Conservation (phyloP, 805 yeast genomes). For the Blastobotrys mokoenaii region DNA sequence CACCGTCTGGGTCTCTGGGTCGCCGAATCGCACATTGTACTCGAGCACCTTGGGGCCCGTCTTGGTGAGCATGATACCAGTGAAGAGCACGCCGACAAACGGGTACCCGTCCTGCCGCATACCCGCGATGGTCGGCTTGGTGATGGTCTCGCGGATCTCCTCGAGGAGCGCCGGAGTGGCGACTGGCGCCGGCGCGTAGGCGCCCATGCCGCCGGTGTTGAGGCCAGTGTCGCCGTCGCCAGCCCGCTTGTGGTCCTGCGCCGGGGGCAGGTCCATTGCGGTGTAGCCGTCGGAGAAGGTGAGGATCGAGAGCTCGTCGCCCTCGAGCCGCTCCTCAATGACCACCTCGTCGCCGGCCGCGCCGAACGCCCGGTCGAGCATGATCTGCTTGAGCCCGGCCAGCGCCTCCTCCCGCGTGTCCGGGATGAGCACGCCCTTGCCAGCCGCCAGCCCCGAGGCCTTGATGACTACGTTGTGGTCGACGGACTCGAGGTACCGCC, state of each 20-base stretch:
- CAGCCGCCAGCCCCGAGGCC: constrained; percentile 98
- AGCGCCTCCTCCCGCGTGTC: constrained; percentile 74
- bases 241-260: constrained; percentile 95
- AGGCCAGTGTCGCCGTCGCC: constrained; percentile 91
- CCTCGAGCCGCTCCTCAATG: constrained; percentile 91
- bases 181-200: constrained; percentile 96
- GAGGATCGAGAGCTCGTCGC: constrained; percentile 90
- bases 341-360: constrained; percentile 92
- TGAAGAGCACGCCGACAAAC: constrained; percentile 90
- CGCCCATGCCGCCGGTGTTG: constrained; percentile 99
- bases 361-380: constrained; percentile 87
- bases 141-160: constrained; percentile 63
- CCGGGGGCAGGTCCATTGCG: constrained; percentile 84
- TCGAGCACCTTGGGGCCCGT: constrained; percentile 91
- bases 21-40: constrained; percentile 97
- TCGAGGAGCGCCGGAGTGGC: constrained; percentile 70
- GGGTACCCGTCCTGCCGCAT: constrained; percentile 95
- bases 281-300: constrained; percentile 93
- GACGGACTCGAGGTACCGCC: constrained; percentile 52
- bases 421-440: constrained; percentile 96
- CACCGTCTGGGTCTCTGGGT: constrained; percentile 97
- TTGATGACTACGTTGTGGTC: constrained; percentile 81
- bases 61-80: constrained; percentile 88
- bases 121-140: constrained; percentile 89
- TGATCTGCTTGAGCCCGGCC: constrained; percentile 74